Conservation (phyloP, 1,284 basidiomycete species). For the Microbotryum lychnidis-dioicae region DNA sequence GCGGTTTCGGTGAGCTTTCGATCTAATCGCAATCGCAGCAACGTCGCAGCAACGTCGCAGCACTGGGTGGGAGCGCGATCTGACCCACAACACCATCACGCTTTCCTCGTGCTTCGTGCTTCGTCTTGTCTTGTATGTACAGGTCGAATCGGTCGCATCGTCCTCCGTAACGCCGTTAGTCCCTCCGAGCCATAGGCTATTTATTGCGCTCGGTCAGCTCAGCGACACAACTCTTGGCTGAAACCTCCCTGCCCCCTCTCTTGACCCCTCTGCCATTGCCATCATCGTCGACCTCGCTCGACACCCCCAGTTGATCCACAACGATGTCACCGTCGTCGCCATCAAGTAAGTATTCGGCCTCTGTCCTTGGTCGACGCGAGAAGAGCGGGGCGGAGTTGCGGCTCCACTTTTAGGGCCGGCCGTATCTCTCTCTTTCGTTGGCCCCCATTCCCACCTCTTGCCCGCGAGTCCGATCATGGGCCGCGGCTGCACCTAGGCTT, state of each 20-base stretch:
- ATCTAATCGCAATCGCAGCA: neutral
- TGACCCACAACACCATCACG: neutral
- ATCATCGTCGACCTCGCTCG: neutral
- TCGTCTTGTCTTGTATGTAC: neutral
- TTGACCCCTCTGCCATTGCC: neutral
- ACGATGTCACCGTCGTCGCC: constrained; percentile 54
- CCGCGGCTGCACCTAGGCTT: no score
- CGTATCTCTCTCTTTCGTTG: neutral
- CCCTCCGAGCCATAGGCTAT: neutral
- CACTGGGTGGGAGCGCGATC: neutral
- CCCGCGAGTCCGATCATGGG: neutral
- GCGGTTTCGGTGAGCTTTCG: constrained; percentile 63
- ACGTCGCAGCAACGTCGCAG: no score
- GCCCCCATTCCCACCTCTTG: constrained; percentile 9
- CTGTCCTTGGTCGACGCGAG: neutral
- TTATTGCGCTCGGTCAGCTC: neutral
- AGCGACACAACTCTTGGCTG: neutral
- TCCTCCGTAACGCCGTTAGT: constrained; percentile 75
- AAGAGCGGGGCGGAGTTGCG: neutral
- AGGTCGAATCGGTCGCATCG: constrained; percentile 98
- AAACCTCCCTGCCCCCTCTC: neutral
- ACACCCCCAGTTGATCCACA: constrained; percentile 48
- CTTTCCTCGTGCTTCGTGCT: neutral
- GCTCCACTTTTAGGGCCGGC: constrained; percentile 1
- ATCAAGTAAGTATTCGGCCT: constrained; percentile 22